These are phyloP conservation scores for Aspergillus mulundensis DNA, from an alignment of 495 filamentous ascomycete genomes.

Conservation along the genomic window DNA sequence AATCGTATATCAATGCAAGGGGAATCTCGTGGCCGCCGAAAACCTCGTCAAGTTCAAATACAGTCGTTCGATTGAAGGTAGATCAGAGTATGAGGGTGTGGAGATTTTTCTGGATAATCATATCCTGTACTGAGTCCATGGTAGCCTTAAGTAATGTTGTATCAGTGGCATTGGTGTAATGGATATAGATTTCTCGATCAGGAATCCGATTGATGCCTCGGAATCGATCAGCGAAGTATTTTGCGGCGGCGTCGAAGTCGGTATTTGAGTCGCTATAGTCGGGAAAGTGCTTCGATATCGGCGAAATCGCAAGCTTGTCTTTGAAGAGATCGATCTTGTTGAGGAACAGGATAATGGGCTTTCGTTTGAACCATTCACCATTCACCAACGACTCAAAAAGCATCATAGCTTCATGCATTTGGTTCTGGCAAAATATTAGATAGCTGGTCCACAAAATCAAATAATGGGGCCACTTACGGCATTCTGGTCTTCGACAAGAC, in stretches of 20 bases:
- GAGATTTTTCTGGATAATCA: conserved; percentile 98
- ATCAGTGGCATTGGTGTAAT: conserved; percentile 93
- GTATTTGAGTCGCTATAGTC: conserved; percentile 68
- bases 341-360: conserved; percentile 93
- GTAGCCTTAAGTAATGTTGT: conserved; percentile 95
- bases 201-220: conserved; percentile 78
- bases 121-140: conserved; percentile 96
- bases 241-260: conserved; percentile 59
- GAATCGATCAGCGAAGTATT: conserved; percentile 91
- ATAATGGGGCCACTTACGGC: conserved; percentile 59
- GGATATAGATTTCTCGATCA: conserved; percentile 85
- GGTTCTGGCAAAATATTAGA: conserved; percentile 59
- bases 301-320: conserved; percentile 74
- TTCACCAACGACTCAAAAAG: conserved; percentile 97
- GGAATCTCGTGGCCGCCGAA: conserved; percentile 25
- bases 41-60: conserved; percentile 20
- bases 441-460: background rate
- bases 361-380: conserved; percentile 95
- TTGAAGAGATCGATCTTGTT: conserved; percentile 99
- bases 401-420: conserved; percentile 99
- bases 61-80: conserved; percentile 17
- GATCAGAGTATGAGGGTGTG: conserved; percentile 88
- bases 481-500: conserved; percentile 94
- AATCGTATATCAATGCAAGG: conserved; percentile 19
- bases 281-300: conserved; percentile 87